A percentile compares a stretch with the other conserved stretches of the same genome.
Evolutionary conservation across 768 basidiomycete genomes (phyloP).

Genomic region (Chiua virens): DNA sequence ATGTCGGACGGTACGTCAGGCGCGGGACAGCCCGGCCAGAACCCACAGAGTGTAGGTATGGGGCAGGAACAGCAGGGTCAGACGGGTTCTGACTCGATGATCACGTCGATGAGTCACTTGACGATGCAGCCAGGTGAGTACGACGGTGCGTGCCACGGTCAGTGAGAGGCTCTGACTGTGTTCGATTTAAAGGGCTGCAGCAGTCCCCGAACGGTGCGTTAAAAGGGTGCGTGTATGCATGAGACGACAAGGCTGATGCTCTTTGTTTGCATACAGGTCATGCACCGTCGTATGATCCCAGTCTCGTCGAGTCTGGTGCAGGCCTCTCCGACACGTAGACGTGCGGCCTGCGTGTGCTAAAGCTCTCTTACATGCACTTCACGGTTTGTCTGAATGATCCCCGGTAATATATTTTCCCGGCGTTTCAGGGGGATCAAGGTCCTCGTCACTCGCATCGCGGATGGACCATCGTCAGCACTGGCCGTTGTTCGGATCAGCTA

Average conservation of each 20-base stretch:
- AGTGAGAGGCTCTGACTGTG: background rate
- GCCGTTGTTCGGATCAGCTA: too few relatives aligned
- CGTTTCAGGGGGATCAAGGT: background rate
- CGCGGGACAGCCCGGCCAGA: constrained; percentile 2
- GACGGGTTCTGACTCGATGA: constrained; percentile 17
- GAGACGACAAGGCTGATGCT: background rate
- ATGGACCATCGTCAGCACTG: too few relatives aligned
- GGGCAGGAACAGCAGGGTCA: constrained; percentile 21
- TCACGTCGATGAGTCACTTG: constrained; percentile 20
- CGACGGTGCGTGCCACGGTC: background rate
- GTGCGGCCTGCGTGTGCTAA: background rate
- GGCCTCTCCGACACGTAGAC: constrained; percentile 1
- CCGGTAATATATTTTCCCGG: constrained; percentile 17
- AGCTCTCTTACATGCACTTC: background rate
- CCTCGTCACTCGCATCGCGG: too few relatives aligned
- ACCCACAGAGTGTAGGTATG: background rate
- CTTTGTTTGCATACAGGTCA: constrained; percentile 6
- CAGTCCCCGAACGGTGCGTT: constrained; percentile 14
- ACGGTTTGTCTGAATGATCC: background rate
- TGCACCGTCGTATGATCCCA: constrained; percentile 1
- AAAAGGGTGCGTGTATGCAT: too few relatives aligned
- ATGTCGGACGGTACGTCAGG: constrained; percentile 17
- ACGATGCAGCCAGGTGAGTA: constrained; percentile 18
- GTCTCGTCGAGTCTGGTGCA: constrained; percentile 2
- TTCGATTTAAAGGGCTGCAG: background rate